These are phyloP conservation scores for Penicillium freii DNA, from an alignment of 2,329 filamentous ascomycete genomes.

Conservation along the genomic window DNA sequence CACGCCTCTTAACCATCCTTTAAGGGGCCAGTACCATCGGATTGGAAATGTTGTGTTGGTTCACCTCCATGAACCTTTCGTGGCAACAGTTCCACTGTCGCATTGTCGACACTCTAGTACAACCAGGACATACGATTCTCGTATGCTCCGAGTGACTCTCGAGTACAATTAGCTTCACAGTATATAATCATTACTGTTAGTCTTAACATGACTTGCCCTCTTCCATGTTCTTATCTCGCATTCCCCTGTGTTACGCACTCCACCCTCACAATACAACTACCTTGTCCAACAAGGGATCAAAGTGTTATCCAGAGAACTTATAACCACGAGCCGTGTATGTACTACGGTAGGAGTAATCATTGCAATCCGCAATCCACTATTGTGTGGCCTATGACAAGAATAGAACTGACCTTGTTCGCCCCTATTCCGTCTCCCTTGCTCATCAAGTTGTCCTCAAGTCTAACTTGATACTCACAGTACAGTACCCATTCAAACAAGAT, in stretches of 20 bases:
- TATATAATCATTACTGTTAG: not conserved
- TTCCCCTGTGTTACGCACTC: not conserved
- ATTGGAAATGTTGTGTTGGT: constrained; percentile 35
- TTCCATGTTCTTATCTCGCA: not conserved
- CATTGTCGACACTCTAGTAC: constrained; percentile 1
- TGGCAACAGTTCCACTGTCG: not conserved
- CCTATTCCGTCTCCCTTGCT: not conserved
- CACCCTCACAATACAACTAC: not conserved
- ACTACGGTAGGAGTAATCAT: not conserved
- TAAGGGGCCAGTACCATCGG: constrained; percentile 34
- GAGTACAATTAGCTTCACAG: constrained; percentile 2
- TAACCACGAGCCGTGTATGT: not conserved
- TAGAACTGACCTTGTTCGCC: not conserved
- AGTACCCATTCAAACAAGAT: not conserved
- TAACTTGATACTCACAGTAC: not conserved
- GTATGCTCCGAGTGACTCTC: constrained; percentile 2
- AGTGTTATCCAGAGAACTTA: not conserved
- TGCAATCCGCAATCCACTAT: not conserved
- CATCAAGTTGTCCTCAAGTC: not conserved
- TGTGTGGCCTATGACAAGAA: not conserved
- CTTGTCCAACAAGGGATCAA: not conserved
- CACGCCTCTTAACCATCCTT: constrained; percentile 37
- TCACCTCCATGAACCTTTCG: not conserved
- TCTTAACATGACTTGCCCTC: not conserved
- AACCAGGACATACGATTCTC: not conserved